Percentiles rank a stretch among this genome's conserved stretches.
phyloP scores from a whole-genome alignment of 805 yeast genomes.

The Osmozyma mogii region DNA sequence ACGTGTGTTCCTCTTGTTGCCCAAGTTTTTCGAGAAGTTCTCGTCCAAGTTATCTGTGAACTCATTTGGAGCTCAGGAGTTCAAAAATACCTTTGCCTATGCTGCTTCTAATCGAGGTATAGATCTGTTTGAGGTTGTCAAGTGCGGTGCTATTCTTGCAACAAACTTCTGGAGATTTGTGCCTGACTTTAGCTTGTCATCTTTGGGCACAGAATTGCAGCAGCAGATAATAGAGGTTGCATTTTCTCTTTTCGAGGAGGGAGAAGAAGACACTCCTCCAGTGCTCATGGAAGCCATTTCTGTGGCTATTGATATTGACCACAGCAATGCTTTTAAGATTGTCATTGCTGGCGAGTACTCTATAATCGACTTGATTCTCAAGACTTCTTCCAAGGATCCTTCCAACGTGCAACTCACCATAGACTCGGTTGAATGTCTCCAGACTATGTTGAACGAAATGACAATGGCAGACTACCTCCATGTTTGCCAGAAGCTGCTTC shows the following conservation, averaged over 20 bases:
- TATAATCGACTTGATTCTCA: slow-evolving; percentile 51
- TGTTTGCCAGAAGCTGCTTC: slow-evolving; percentile 46
- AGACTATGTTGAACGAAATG: slow-evolving; percentile 45
- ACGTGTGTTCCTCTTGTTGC: slow-evolving; percentile 45
- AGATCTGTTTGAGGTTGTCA: slow-evolving; percentile 11
- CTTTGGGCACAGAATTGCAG: slow-evolving; percentile 20
- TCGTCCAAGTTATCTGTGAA: slow-evolving; percentile 24
- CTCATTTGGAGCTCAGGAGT: slow-evolving; percentile 23
- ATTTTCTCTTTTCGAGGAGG: slow-evolving; percentile 41
- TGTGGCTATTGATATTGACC: slow-evolving; percentile 39
- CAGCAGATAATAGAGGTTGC: slow-evolving; percentile 32
- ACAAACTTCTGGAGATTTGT: slow-evolving; percentile 40
- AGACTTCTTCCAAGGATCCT: slow-evolving; percentile 64
- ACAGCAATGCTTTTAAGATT: slow-evolving; percentile 16
- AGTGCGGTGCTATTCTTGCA: slow-evolving; percentile 40
- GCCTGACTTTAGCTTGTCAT: slow-evolving; percentile 3
- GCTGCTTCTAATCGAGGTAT: not conserved
- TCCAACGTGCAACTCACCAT: slow-evolving; percentile 62
- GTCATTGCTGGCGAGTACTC: slow-evolving; percentile 12
- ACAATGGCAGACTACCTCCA: slow-evolving; percentile 35
- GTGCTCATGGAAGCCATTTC: slow-evolving; percentile 65
- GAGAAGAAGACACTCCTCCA: slow-evolving; percentile 77
- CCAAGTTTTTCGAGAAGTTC: slow-evolving; percentile 51
- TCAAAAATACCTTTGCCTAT: slow-evolving; percentile 5
- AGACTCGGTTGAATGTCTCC: slow-evolving; percentile 64